Base-by-base conservation (phyloP, 306 rosid genomes). In the Cajanus cajan region DNA sequence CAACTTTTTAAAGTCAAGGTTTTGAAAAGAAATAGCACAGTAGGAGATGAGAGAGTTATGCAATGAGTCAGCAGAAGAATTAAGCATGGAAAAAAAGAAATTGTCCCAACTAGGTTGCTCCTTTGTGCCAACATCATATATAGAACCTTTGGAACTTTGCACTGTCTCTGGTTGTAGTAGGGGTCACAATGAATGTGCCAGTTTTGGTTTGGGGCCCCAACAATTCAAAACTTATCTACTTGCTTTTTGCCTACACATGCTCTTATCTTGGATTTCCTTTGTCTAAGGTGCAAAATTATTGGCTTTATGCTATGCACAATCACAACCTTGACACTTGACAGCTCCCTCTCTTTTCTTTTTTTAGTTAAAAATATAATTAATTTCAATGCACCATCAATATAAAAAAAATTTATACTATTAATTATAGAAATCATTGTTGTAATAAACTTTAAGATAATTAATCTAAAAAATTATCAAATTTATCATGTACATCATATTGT, bases 121-220 rank as follows among this genome's bases (percentile, higher is more conserved):
- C 63, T 43, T 62, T 77, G 64, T 51, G 51, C 68, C 68, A 78
- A 44, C 45, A 39, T 65, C 77, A 63, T 55, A 5, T 19, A 74
- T 19, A 47, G 33, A 76, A 65, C 48, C 78, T 19, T 68, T 74
- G 55, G 37, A 57, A 55, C 12, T 61, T 64, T 58, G 16, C 69
- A 59, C 50, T 68, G 31, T 51, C 71, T 25, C 65, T 48, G 66
- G 9, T 43, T 65, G 63, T 77, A 73, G 36, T 55, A 37, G 31
- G 85, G 82, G 82, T 82, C 81, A 67, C 58, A 34, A 78, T 86
- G 80, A 79, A 83, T 86, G 66, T 76, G 87, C 80, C 44, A 57
- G 71, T 73, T 72, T 55, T 48, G 51, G 78, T 28, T 28, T 48
- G 64, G 80, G 63, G 77, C 57, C 83, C 87, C 67, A 19, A 51